phyloP scores from a whole-genome alignment of 352 stramenopile species.

The Elongisporangium undulatum region DNA sequence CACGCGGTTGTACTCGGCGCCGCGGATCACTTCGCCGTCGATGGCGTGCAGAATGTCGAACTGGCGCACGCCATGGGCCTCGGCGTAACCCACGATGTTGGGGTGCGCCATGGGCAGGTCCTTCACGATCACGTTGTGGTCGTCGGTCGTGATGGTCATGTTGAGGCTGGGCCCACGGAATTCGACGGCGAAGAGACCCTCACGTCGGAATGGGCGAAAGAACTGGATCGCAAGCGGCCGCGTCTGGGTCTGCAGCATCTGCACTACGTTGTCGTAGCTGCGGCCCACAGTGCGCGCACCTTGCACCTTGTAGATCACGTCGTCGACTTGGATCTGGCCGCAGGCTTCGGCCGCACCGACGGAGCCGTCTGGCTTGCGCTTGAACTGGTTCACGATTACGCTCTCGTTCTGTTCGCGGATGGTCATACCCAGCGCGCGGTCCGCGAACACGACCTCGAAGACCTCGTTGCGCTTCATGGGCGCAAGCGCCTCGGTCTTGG shows the following conservation, averaged over 20 bases:
- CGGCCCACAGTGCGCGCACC: constrained; percentile 65
- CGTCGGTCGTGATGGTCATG: constrained; percentile 85
- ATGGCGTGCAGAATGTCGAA: constrained; percentile 78
- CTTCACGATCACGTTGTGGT: constrained; percentile 83
- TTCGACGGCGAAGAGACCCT: constrained; percentile 81
- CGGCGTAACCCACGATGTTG: constrained; percentile 81
- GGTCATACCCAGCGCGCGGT: constrained; percentile 73
- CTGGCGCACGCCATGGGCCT: constrained; percentile 76
- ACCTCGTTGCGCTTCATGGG: constrained; percentile 80
- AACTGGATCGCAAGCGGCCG: constrained; percentile 77
- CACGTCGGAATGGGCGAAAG: constrained; percentile 68
- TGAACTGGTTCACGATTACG: constrained; percentile 85
- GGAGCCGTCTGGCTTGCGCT: constrained; percentile 47
- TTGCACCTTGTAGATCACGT: constrained; percentile 88
- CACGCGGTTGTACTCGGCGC: constrained; percentile 76
- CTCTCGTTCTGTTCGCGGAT: constrained; percentile 82
- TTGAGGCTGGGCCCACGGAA: constrained; percentile 77
- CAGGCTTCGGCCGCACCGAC: constrained; percentile 52
- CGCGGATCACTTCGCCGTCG: constrained; percentile 73
- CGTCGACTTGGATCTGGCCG: constrained; percentile 50
- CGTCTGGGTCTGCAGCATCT: constrained; percentile 83
- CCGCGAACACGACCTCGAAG: constrained; percentile 73
- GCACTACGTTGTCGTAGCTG: constrained; percentile 78
- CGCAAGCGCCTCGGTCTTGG: constrained; percentile 77
- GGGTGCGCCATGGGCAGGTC: constrained; percentile 75